phyloP scores from a whole-genome alignment of 441 rosid species.

The Jatropha multifida region DNA sequence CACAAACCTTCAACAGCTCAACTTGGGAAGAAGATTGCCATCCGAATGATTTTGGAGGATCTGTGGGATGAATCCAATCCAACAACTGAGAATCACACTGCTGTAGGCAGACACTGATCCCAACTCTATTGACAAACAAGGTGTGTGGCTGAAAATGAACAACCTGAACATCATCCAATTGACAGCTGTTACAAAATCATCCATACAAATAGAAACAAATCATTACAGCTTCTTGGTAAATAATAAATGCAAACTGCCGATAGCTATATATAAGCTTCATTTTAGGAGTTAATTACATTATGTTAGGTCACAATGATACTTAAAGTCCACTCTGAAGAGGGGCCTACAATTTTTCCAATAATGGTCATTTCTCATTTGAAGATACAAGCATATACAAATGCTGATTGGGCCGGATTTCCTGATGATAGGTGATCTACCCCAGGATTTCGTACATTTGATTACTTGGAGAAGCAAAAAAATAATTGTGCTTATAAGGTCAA shows the following conservation, averaged over 20 bases:
- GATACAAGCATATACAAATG: neutral
- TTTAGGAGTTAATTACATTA: too few relatives aligned
- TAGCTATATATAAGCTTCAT: too few relatives aligned
- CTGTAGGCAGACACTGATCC: constrained; percentile 73
- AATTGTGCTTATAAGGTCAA: neutral
- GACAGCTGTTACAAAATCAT: constrained; percentile 13
- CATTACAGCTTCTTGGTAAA: neutral
- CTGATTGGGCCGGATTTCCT: neutral
- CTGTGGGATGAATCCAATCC: constrained; percentile 89
- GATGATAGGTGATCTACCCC: neutral
- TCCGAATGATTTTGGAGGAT: constrained; percentile 75
- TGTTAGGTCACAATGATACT: too few relatives aligned
- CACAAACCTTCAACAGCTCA: constrained; percentile 72
- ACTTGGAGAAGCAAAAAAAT: constrained; percentile 1
- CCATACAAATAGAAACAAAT: neutral
- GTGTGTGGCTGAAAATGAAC: constrained; percentile 91
- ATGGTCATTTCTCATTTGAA: neutral
- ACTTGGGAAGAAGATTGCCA: constrained; percentile 75
- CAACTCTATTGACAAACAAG: constrained; percentile 82
- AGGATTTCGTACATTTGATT: neutral
- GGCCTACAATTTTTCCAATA: too few relatives aligned
- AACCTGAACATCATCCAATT: constrained; percentile 60
- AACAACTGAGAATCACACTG: constrained; percentile 81
- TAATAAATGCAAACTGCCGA: neutral
- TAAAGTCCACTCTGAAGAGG: too few relatives aligned